Evolutionary conservation across 306 rosid species (phyloP).

Genomic region (Oemleria cerasiformis): DNA sequence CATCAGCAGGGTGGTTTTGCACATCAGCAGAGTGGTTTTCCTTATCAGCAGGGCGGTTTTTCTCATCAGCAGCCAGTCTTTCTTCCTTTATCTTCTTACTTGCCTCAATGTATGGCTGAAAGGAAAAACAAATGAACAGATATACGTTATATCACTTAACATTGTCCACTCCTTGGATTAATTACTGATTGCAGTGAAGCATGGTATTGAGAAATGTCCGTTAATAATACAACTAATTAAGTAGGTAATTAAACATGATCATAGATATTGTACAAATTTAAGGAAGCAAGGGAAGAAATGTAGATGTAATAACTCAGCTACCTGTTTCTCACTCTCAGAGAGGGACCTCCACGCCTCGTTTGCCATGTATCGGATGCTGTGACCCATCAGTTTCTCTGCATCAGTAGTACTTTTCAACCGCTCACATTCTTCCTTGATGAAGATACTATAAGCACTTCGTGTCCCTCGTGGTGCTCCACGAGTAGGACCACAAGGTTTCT

Average conservation of each 20-base stretch:
- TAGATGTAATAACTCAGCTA: background rate
- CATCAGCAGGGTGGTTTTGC: background rate
- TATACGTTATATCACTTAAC: background rate
- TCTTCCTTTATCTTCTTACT: constrained; percentile 28
- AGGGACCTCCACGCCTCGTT: constrained; percentile 28
- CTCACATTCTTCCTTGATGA: constrained; percentile 29
- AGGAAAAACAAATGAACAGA: background rate
- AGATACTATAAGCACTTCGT: constrained; percentile 29
- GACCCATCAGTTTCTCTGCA: constrained; percentile 5
- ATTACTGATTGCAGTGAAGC: background rate
- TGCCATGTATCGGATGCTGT: constrained; percentile 19
- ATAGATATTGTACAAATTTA: background rate
- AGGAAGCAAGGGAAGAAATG: background rate
- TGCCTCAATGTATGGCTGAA: constrained; percentile 32
- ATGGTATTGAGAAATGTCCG: background rate
- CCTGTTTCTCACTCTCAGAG: constrained; percentile 26
- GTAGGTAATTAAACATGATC: background rate
- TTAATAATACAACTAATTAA: no score
- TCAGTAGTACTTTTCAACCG: constrained; percentile 8
- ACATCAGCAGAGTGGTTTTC: background rate
- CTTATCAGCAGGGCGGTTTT: background rate
- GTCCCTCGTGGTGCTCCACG: constrained; percentile 3
- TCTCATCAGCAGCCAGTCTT: background rate
- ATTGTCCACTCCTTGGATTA: background rate
- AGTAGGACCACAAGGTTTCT: constrained; percentile 8